Percentiles rank a stretch among this genome's conserved stretches.
These are phyloP conservation scores for Aspergillus pseudotamarii DNA, from an alignment of 2,329 filamentous ascomycete species.

Conservation along the genomic window DNA sequence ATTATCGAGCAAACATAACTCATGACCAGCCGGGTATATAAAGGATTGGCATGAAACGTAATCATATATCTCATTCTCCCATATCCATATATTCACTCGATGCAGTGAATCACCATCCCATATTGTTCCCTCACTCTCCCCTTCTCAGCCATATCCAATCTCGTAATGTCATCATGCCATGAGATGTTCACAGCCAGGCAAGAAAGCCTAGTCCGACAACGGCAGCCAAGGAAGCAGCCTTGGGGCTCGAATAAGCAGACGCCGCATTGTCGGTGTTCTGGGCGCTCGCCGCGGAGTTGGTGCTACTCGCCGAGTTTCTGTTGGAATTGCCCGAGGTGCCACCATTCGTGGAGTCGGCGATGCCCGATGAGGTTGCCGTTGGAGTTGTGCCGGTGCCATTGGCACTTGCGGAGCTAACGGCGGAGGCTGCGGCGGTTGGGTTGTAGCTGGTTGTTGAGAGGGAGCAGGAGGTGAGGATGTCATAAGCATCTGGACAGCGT, in stretches of 20 bases:
- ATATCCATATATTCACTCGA: not conserved
- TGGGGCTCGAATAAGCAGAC: slow-evolving; percentile 15
- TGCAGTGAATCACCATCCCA: not conserved
- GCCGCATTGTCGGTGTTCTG: slow-evolving; percentile 20
- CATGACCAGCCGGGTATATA: not conserved
- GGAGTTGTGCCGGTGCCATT: not conserved
- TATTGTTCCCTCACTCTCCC: not conserved
- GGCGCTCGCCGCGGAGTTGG: slow-evolving; percentile 6
- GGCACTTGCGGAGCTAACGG: slow-evolving; percentile 7
- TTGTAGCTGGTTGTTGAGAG: slow-evolving; percentile 32
- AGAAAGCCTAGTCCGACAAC: slow-evolving; percentile 28
- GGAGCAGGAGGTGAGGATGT: slow-evolving; percentile 32
- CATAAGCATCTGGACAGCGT: slow-evolving; percentile 28
- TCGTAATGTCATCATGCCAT: not conserved
- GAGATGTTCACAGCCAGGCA: slow-evolving; percentile 27
- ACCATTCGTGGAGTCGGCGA: not conserved
- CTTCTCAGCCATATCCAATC: not conserved
- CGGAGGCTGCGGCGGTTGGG: slow-evolving; percentile 25
- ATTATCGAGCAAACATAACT: not conserved
- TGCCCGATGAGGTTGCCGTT: not conserved
- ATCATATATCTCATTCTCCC: not conserved
- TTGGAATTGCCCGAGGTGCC: not conserved
- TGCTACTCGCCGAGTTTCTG: not conserved
- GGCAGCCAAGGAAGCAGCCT: slow-evolving; percentile 23
- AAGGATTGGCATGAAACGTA: not conserved